Conservation (phyloP, 306 rosid genomes). For the Phaseolus lunatus region DNA sequence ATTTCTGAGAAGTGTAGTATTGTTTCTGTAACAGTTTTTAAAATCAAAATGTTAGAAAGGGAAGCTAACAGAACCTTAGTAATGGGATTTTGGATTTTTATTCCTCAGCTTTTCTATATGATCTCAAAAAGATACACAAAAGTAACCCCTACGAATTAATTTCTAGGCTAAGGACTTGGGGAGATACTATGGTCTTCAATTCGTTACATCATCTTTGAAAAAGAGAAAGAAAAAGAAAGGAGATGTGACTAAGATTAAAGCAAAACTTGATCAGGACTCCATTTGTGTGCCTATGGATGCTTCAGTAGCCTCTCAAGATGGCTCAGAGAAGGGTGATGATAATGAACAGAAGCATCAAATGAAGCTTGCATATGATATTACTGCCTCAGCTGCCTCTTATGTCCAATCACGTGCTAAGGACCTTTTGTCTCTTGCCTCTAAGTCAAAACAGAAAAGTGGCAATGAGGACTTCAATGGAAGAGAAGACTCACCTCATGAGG, state of each 20-base stretch:
- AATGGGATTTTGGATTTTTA: background rate
- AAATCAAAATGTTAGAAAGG: background rate
- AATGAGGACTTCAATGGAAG: background rate
- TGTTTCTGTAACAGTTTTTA: background rate
- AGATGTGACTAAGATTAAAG: background rate
- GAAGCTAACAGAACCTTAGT: background rate
- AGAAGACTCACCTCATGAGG: conserved; percentile 6
- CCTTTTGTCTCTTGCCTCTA: background rate
- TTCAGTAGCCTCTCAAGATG: conserved; percentile 2
- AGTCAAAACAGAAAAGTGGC: background rate
- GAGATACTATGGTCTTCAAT: conserved; percentile 4
- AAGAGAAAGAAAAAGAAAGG: conserved; percentile 11
- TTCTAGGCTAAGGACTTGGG: conserved; percentile 6
- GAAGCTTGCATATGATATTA: background rate
- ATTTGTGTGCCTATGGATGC: conserved; percentile 14
- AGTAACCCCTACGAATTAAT: background rate
- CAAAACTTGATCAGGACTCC: background rate
- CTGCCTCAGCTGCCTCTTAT: conserved; percentile 8
- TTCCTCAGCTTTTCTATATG: background rate
- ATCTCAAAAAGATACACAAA: background rate
- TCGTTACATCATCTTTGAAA: conserved; percentile 9
- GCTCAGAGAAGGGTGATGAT: conserved; percentile 2
- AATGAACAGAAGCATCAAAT: background rate
- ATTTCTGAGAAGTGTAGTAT: background rate
- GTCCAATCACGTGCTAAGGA: conserved; percentile 9